Evolutionary conservation across 2,329 filamentous ascomycete species (phyloP), one percentile per base, ranked within the genome.

Genomic region (Aspergillus amoenus): DNA sequence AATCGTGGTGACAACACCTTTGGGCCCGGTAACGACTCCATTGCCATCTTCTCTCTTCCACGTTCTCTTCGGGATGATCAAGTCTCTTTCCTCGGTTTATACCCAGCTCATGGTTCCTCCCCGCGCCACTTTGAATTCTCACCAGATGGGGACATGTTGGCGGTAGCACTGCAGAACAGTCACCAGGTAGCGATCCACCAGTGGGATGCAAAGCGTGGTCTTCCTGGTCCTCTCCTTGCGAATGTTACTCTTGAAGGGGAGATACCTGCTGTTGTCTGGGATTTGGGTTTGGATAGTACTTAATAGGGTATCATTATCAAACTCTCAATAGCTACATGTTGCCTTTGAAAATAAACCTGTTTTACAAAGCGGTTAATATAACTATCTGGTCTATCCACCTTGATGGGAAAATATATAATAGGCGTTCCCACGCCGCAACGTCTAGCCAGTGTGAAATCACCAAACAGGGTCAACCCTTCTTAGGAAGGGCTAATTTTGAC

Each of bases 81-180:
- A 11, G 24, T 62, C 21, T 39, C 68, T 0, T 81, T 83, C 55
- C 69, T 83, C 3, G 82, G 88, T 66, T 77, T 85, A 30, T 80
- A 81, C 22, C 79, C 87, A 0, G 81, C 84, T 0, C 87, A 87
- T 44, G 89, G 88, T 4, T 68, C 73, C 5, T 81, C 78, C 59
- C 88, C 88, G 0, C 81, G 88, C 22, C 84, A 87, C 44, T 89
- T 89, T 70, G 81, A 80, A 47, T 72, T 89, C 57, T 88, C 85
- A 69, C 78, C 77, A 56, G 80, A 79, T n/a, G 87, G 85, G 2
- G 78, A 78, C 45, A 73, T 85, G 53, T 70, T 89, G 5, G 87
- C 84, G 3, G 82, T 89, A 13, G 86, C 80, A 0, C 76, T 87
- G 60, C 86, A 90, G 70, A 72, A 72, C 9, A 83, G 83, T 57